Percentiles rank a stretch among this genome's conserved stretches.
These are phyloP conservation scores for Pseudohyphozyma bogoriensis DNA, from an alignment of 768 basidiomycete species.

Conservation along the genomic window DNA sequence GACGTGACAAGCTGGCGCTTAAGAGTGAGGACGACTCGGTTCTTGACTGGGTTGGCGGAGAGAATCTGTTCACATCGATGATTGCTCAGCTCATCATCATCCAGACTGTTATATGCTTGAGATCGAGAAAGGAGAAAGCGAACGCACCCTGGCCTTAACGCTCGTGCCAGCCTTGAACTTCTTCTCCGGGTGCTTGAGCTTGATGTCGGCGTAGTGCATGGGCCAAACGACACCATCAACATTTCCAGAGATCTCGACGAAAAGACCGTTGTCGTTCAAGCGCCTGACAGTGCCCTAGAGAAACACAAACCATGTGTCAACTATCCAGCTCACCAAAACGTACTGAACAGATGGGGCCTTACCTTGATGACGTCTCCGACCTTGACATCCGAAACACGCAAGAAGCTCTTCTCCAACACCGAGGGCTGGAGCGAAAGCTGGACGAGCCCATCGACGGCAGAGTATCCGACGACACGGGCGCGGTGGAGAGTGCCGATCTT, in stretches of 20 bases:
- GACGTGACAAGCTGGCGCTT: slow-evolving; percentile 85
- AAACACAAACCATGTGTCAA: not conserved
- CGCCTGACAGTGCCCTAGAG: slow-evolving; percentile 63
- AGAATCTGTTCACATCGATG: slow-evolving; percentile 51
- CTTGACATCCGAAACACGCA: slow-evolving; percentile 68
- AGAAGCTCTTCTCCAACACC: slow-evolving; percentile 71
- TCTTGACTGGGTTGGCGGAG: slow-evolving; percentile 65
- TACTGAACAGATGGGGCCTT: not conserved
- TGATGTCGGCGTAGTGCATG: slow-evolving; percentile 86
- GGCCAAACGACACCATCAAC: slow-evolving; percentile 93
- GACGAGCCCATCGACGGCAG: slow-evolving; percentile 73
- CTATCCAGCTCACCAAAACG: not conserved
- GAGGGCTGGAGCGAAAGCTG: slow-evolving; percentile 78
- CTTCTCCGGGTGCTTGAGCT: slow-evolving; percentile 77
- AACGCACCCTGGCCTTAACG: slow-evolving; percentile 74
- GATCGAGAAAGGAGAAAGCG: not conserved
- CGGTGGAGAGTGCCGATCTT: slow-evolving; percentile 65
- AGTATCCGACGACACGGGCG: slow-evolving; percentile 78
- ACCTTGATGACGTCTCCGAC: slow-evolving; percentile 82
- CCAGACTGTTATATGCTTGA: too few relatives aligned
- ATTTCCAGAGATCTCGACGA: slow-evolving; percentile 73
- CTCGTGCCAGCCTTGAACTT: slow-evolving; percentile 70
- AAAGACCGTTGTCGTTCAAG: slow-evolving; percentile 67
- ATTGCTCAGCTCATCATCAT: not conserved
- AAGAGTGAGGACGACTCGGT: slow-evolving; percentile 73